Evolutionary conservation across 345 rosid genomes (phyloP), one percentile per base, ranked within the genome.

Genomic region (Eucalyptus coolabah): DNA sequence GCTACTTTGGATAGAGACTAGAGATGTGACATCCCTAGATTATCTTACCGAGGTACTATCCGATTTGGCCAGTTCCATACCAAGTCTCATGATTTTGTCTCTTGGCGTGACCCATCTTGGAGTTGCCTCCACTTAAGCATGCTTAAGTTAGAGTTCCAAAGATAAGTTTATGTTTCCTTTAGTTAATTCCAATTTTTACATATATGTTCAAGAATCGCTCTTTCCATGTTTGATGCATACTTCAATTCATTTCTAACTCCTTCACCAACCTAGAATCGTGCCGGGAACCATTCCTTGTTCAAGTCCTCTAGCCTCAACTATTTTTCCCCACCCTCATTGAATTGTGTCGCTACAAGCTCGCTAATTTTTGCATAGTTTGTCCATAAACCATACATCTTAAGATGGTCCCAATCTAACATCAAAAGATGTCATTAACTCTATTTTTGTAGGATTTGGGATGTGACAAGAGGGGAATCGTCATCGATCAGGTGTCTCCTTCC

Each of bases 71-170:
- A 4, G 5, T 56, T 24, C 5, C 28, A 56, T 56, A 56, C 6
- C 2, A 0, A 56, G 13, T 9, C 63, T 56, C 63, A 10, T 23
- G 30, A 24, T 56, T 56, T 56, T 56, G 30, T 4, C 63, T 23
- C 30, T 53, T 53, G 59, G 26, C 2, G 0, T 56, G 63, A 56
- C 13, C 63, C 12, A 11, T 56, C 12, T 2, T 24, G 0, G 30
- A 24, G 30, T 23, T 56, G 14, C 63, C 30, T 24, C 21, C 63
- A 56, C 30, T 24, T 23, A 5, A 56, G 63, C 13, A 10, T 1
- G 3, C 63, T 24, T 56, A 24, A 56, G 28, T 56, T 56, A 56
- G 63, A 56, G 30, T 24, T 56, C 12, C 63, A 56, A 56, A 56
- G 6, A 56, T 56, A 56, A 56, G 12, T 56, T 56, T 56, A 4